Conservation (phyloP, 139 green algal species). For the Picochlorum sp. region DNA sequence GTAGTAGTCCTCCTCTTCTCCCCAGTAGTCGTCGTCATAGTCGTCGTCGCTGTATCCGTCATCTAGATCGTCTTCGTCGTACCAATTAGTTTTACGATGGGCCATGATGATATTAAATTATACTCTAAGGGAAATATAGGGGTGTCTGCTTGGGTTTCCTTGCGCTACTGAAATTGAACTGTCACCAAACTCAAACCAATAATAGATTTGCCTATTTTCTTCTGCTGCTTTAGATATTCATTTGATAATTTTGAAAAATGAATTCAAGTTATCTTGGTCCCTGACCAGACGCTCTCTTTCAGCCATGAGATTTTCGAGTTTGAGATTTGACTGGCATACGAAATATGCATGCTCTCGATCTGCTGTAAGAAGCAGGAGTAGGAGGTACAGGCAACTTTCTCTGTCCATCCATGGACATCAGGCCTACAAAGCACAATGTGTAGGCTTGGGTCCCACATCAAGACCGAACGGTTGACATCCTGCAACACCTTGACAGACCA, state of each 20-base stretch:
- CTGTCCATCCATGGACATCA: too few relatives aligned
- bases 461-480: too few relatives aligned
- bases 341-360: too few relatives aligned
- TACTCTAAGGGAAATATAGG: neutral
- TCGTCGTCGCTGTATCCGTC: conserved; percentile 57
- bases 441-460: too few relatives aligned
- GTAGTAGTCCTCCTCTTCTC: conserved; percentile 29
- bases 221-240: conserved; percentile 79
- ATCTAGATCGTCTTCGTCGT: conserved; percentile 54
- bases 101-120: neutral
- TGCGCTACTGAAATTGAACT: too few relatives aligned
- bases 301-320: conserved; percentile 38
- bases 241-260: conserved; percentile 80
- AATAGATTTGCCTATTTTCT: too few relatives aligned
- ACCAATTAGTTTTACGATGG: conserved; percentile 1
- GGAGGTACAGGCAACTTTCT: too few relatives aligned
- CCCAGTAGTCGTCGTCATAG: conserved; percentile 35
- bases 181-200: too few relatives aligned
- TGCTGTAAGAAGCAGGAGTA: too few relatives aligned
- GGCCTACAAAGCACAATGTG: too few relatives aligned
- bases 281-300: conserved; percentile 62
- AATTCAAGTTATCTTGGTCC: conserved; percentile 96
- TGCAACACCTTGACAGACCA: too few relatives aligned
- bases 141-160: neutral
- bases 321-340: conserved; percentile 34